Evolutionary conservation across 2,329 filamentous ascomycete species (phyloP).

Genomic region (Trichoderma sp.): DNA sequence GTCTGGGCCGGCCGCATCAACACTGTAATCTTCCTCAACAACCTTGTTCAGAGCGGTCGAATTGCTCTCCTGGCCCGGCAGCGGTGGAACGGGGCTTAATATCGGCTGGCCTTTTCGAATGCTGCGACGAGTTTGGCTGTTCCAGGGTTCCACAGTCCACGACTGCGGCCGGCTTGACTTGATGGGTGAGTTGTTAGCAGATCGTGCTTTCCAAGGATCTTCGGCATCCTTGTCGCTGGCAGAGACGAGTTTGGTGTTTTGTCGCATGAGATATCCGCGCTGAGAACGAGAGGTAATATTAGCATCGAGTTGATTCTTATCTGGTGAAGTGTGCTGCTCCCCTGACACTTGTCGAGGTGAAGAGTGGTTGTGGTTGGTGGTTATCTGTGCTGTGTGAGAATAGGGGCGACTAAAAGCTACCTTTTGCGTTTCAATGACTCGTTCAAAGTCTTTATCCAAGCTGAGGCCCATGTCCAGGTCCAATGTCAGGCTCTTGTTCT

Average conservation of each 20-base stretch:
- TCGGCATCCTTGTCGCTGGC: conserved; percentile 75
- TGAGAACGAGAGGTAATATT: conserved; percentile 64
- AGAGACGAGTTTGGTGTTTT: conserved; percentile 95
- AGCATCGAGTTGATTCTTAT: conserved; percentile 48
- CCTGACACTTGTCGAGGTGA: conserved; percentile 47
- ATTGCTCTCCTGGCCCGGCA: conserved; percentile 86
- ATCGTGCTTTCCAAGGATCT: conserved; percentile 53
- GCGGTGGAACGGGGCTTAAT: conserved; percentile 69
- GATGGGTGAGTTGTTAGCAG: conserved; percentile 65
- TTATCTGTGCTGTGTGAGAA: conserved; percentile 23
- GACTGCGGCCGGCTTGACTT: conserved; percentile 82
- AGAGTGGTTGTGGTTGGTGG: conserved; percentile 16
- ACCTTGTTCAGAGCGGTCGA: conserved; percentile 63
- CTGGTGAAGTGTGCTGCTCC: conserved; percentile 20
- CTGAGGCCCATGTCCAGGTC: conserved; percentile 81
- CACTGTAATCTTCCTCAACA: conserved; percentile 63
- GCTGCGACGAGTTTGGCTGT: conserved; percentile 68
- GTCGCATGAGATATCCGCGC: conserved; percentile 97
- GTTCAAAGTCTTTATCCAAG: conserved; percentile 88
- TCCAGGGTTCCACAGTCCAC: conserved; percentile 98
- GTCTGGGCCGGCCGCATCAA: conserved; percentile 63
- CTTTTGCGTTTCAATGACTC: conserved; percentile 96
- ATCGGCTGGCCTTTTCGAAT: conserved; percentile 50
- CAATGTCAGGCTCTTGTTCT: conserved; percentile 78
- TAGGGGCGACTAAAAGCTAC: conserved; percentile 48